Evolutionary conservation across 129 eudicot genomes (phyloP).

Genomic region (Calendula officinalis): DNA sequence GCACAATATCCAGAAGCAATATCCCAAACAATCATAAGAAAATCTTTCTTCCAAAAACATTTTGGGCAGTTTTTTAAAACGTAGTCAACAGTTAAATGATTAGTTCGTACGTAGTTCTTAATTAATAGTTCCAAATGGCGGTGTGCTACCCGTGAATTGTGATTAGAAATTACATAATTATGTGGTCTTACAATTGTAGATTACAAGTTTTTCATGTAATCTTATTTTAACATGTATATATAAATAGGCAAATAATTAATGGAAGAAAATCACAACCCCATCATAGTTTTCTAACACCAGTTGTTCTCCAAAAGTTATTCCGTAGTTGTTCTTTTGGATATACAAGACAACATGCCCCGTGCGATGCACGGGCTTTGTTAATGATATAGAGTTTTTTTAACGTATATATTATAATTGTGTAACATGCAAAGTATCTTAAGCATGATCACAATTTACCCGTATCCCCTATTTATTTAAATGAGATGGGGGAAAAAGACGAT

Average conservation of each 20-base stretch:
- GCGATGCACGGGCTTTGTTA: too few species aligned
- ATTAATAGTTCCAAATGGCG: slow-evolving; percentile 17
- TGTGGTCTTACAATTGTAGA: slow-evolving; percentile 13
- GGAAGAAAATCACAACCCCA: background rate
- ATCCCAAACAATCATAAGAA: slow-evolving; percentile 18
- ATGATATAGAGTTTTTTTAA: too few species aligned
- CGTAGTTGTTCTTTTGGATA: too few species aligned
- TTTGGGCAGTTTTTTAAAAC: slow-evolving; percentile 17
- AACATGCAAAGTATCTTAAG: too few species aligned
- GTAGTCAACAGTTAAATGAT: slow-evolving; percentile 20
- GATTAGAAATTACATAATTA: slow-evolving; percentile 1
- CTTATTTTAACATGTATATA: slow-evolving; percentile 19
- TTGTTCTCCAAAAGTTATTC: too few species aligned
- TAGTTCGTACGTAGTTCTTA: slow-evolving; percentile 19
- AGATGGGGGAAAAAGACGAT: too few species aligned
- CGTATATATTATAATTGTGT: too few species aligned
- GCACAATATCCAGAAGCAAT: slow-evolving; percentile 16
- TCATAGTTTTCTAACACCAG: too few species aligned
- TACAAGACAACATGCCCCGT: too few species aligned
- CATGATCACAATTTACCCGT: too few species aligned
- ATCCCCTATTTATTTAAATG: too few species aligned
- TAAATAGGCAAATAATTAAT: slow-evolving; percentile 3
- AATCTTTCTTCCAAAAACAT: slow-evolving; percentile 1
- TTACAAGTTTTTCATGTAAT: slow-evolving; percentile 8
- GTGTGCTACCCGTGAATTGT: slow-evolving; percentile 21